These are phyloP conservation scores for Hygrocybe coccinea DNA, from an alignment of 768 basidiomycete species.

Conservation along the genomic window DNA sequence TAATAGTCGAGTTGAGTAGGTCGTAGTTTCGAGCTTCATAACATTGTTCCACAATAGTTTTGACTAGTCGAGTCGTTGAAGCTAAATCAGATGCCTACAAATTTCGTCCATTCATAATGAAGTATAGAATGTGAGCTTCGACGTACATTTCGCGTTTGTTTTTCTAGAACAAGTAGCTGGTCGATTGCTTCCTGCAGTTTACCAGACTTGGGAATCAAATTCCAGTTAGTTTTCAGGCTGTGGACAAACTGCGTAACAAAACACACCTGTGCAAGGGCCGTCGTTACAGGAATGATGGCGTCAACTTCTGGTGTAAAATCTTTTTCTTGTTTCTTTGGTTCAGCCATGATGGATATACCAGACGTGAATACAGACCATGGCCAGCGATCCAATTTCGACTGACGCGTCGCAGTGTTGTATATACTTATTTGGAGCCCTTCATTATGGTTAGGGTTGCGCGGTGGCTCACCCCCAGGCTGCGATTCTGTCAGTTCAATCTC, in stretches of 20 bases:
- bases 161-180: slow-evolving; percentile 84
- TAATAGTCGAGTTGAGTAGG: slow-evolving; percentile 65
- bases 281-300: slow-evolving; percentile 63
- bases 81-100: slow-evolving; percentile 82
- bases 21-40: slow-evolving; percentile 68
- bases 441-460: background rate
- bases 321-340: slow-evolving; percentile 78
- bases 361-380: slow-evolving; percentile 28
- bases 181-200: slow-evolving; percentile 84
- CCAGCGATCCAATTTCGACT: slow-evolving; percentile 34
- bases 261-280: slow-evolving; percentile 65
- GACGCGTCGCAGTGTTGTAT: slow-evolving; percentile 65
- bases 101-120: slow-evolving; percentile 4
- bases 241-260: slow-evolving; percentile 8
- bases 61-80: slow-evolving; percentile 86
- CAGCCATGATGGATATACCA: slow-evolving; percentile 57
- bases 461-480: background rate
- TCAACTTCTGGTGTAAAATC: slow-evolving; percentile 86
- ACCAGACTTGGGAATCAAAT: slow-evolving; percentile 51
- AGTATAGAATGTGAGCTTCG: background rate
- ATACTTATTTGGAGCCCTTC: slow-evolving; percentile 30
- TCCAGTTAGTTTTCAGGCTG: background rate
- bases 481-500: background rate
- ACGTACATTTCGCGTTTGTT: slow-evolving; percentile 90
- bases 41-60: slow-evolving; percentile 63